Evolutionary conservation across 1,284 basidiomycete genomes (phyloP).

Genomic region (Pisolithus thermaeus): DNA sequence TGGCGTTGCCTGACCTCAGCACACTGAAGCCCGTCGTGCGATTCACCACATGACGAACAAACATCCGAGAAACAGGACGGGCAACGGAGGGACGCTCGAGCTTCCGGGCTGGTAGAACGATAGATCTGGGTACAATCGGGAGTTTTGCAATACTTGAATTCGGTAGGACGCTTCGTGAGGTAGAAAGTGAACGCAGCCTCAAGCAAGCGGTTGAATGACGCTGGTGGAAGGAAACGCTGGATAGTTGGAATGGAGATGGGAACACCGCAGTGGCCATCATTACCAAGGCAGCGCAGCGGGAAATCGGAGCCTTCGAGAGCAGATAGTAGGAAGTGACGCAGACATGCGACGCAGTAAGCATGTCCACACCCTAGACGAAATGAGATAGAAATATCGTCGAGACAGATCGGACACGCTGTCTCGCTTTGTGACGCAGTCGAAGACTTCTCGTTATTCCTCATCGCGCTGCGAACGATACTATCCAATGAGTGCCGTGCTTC

Average conservation of each 20-base stretch:
- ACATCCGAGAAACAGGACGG: conserved; percentile 41
- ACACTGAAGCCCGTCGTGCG: conserved; percentile 45
- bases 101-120: conserved; percentile 23
- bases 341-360: conserved; percentile 41
- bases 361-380: conserved; percentile 31
- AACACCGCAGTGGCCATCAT: conserved; percentile 27
- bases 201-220: conserved; percentile 35
- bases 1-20: conserved; percentile 28
- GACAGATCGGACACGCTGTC: conserved; percentile 41
- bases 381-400: conserved; percentile 29
- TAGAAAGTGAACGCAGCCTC: conserved; percentile 36
- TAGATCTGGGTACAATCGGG: conserved; percentile 49
- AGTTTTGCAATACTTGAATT: conserved; percentile 44
- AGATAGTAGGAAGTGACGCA: conserved; percentile 40
- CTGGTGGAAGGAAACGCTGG: conserved; percentile 34
- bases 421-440: conserved; percentile 11
- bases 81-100: conserved; percentile 22
- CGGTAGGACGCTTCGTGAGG: conserved; percentile 35
- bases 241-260: conserved; percentile 41
- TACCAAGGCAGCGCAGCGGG: conserved; percentile 37
- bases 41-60: conserved; percentile 6
- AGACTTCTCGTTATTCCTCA: conserved; percentile 14
- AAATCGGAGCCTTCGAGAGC: conserved; percentile 26
- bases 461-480: conserved; percentile 38
- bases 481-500: conserved; percentile 40